These are phyloP conservation scores for Aspergillus bombycis DNA, from an alignment of 2,329 filamentous ascomycete species.

Conservation along the genomic window DNA sequence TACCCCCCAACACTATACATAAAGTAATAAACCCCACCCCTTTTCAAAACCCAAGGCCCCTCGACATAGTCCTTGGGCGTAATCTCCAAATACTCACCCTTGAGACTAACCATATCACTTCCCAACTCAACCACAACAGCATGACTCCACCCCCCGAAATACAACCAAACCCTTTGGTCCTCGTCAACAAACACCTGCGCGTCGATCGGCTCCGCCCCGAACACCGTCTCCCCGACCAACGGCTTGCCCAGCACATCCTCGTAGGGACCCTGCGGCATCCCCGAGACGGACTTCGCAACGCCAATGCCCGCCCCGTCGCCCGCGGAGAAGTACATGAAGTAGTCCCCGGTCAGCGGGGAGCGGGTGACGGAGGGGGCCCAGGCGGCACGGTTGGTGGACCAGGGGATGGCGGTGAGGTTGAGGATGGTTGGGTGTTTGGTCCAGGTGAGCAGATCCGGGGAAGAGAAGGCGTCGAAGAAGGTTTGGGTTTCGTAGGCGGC, in stretches of 20 bases:
- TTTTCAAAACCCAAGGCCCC: slow-evolving; percentile 50
- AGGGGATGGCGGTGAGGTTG: slow-evolving; percentile 43
- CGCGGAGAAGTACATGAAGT: slow-evolving; percentile 56
- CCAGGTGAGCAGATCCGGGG: slow-evolving; percentile 53
- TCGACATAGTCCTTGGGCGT: slow-evolving; percentile 53
- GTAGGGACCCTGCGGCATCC: slow-evolving; percentile 44
- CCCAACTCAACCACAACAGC: slow-evolving; percentile 49
- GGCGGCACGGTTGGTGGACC: slow-evolving; percentile 49
- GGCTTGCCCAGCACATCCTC: slow-evolving; percentile 47
- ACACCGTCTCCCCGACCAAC: slow-evolving; percentile 48
- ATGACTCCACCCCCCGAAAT: slow-evolving; percentile 50
- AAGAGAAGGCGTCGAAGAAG: slow-evolving; percentile 57
- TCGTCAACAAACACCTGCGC: slow-evolving; percentile 51
- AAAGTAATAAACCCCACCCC: slow-evolving; percentile 47
- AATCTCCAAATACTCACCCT: slow-evolving; percentile 50
- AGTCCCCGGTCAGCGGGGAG: slow-evolving; percentile 37
- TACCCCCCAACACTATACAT: slow-evolving; percentile 50
- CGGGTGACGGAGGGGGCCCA: slow-evolving; percentile 54
- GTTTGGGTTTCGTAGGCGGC: slow-evolving; percentile 51
- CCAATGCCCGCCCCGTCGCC: slow-evolving; percentile 53
- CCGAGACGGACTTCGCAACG: slow-evolving; percentile 40
- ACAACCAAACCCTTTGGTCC: slow-evolving; percentile 47
- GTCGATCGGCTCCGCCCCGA: slow-evolving; percentile 55
- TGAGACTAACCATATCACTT: slow-evolving; percentile 50
- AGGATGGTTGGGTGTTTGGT: slow-evolving; percentile 52